Percentiles rank a stretch among this genome's conserved stretches.
These are phyloP conservation scores for Mycena vitilis DNA, from an alignment of 768 basidiomycete species.

Conservation along the genomic window DNA sequence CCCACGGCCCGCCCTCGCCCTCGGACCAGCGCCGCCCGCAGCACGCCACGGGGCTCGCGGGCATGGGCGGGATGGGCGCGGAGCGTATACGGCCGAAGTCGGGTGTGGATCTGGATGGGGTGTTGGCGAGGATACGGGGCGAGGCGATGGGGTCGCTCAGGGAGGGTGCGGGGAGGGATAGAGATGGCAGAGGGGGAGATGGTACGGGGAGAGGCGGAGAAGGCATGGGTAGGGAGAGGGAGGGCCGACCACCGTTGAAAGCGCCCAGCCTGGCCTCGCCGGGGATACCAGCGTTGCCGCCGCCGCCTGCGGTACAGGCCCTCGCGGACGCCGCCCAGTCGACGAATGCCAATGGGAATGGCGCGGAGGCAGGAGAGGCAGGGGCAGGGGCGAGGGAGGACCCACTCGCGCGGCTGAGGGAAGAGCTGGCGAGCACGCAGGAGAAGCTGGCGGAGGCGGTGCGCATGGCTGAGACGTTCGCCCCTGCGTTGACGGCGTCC, in stretches of 20 bases:
- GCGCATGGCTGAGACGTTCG: not conserved
- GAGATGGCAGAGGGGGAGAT: not conserved
- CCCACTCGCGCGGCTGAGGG: not conserved
- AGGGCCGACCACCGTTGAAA: no score
- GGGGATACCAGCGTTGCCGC: not conserved
- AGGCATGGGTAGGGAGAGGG: no score
- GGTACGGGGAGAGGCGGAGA: no score
- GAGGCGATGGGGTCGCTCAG: constrained; percentile 8
- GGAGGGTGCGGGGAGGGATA: not conserved
- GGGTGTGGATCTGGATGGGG: constrained; percentile 24
- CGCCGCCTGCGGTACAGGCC: not conserved
- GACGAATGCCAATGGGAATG: not conserved
- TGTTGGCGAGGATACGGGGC: constrained; percentile 27
- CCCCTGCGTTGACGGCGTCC: no score
- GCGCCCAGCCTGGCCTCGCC: no score
- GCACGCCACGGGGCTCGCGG: constrained; percentile 24
- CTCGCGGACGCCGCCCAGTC: not conserved
- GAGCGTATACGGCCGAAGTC: constrained; percentile 32
- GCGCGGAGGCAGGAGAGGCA: not conserved
- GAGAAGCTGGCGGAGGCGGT: constrained; percentile 13
- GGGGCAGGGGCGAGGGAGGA: not conserved
- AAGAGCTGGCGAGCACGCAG: constrained; percentile 18
- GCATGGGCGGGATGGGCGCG: constrained; percentile 36
- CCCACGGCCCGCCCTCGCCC: no score
- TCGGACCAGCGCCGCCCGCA: not conserved